phyloP scores from a whole-genome alignment of 2,329 filamentous ascomycete genomes.

The Penicillium sp. region DNA sequence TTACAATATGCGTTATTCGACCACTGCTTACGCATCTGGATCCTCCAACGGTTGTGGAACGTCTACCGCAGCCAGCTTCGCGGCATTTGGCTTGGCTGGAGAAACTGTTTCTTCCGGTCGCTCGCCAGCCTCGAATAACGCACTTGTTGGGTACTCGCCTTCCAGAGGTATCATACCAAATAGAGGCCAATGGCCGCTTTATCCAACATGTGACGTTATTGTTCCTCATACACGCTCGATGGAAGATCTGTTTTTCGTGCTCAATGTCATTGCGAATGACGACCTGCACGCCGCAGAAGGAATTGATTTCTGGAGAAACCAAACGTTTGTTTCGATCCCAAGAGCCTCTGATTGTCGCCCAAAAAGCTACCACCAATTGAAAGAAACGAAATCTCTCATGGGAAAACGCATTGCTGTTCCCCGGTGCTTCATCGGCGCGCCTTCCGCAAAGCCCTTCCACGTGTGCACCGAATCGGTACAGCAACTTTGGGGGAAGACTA shows the following conservation, averaged over 20 bases:
- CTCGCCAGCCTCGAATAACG: conserved; percentile 57
- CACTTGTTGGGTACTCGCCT: conserved; percentile 55
- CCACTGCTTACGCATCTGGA: conserved; percentile 57
- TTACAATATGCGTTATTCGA: conserved; percentile 55
- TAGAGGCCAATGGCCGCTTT: conserved; percentile 55
- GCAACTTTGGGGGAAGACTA: conserved; percentile 16
- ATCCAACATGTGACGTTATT: conserved; percentile 54
- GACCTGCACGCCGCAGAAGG: conserved; percentile 5
- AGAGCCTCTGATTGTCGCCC: background rate
- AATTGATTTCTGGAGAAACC: conserved; percentile 18
- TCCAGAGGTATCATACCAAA: conserved; percentile 53
- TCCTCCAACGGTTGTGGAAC: conserved; percentile 59
- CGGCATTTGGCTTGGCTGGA: conserved; percentile 52
- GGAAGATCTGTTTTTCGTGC: conserved; percentile 47
- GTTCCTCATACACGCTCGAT: conserved; percentile 53
- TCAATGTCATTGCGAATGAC: conserved; percentile 16
- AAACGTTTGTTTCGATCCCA: conserved; percentile 3
- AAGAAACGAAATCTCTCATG: background rate
- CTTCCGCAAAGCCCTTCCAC: conserved; percentile 4
- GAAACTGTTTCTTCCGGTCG: conserved; percentile 58
- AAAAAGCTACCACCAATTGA: background rate
- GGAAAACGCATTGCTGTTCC: conserved; percentile 14
- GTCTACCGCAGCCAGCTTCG: conserved; percentile 53
- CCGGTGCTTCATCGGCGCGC: conserved; percentile 17
- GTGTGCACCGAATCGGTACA: conserved; percentile 10